Evolutionary conservation across 768 basidiomycete genomes (phyloP).

Genomic region (Panaeolus cyanescens): DNA sequence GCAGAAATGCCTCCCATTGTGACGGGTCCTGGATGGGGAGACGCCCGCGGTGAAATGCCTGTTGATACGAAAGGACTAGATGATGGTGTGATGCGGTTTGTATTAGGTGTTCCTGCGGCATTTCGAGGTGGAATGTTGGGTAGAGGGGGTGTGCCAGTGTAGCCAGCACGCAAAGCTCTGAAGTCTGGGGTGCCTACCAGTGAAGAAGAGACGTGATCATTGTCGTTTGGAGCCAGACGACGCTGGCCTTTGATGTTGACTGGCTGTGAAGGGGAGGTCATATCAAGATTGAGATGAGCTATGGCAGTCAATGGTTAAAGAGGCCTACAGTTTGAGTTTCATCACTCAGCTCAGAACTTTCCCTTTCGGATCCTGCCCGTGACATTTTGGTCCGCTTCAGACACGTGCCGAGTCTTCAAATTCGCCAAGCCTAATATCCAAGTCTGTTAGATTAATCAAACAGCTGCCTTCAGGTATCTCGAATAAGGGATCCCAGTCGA

Average conservation of each 20-base stretch:
- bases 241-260: conserved; percentile 46
- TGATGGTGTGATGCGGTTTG: conserved; percentile 14
- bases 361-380: not conserved
- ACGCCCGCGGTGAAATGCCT: not conserved
- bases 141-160: conserved; percentile 55
- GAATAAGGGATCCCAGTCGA: not conserved
- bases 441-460: not conserved
- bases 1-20: conserved; percentile 22
- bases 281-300: conserved; percentile 20
- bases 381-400: not conserved
- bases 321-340: conserved; percentile 13
- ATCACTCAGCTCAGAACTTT: not conserved
- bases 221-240: conserved; percentile 14
- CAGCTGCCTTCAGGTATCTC: not conserved
- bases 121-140: conserved; percentile 56
- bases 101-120: conserved; percentile 18
- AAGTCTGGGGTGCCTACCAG: conserved; percentile 62
- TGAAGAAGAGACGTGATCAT: conserved; percentile 28
- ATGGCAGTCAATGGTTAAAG: conserved; percentile 1
- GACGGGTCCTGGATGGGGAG: conserved; percentile 13
- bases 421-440: no score
- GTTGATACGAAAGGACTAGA: conserved; percentile 10
- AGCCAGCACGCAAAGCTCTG: conserved; percentile 65
- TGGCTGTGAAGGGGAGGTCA: conserved; percentile 61
- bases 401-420: not conserved